Percentiles rank a stretch among this genome's conserved stretches.
Conservation (phyloP, 306 rosid genomes). For the Ziziphus jujuba region DNA sequence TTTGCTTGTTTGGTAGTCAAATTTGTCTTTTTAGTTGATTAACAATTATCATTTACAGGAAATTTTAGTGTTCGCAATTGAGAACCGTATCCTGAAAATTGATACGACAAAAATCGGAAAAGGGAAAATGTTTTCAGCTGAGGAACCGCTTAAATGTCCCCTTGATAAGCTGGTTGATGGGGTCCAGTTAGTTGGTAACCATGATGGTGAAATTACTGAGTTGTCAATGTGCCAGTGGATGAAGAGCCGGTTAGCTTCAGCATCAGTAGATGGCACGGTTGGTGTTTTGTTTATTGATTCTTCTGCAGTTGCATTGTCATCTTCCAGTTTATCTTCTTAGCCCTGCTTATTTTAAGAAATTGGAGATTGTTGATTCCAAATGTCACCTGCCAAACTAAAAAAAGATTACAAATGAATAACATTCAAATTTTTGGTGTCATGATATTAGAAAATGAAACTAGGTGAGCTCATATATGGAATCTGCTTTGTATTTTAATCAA, state of each 20-base stretch:
- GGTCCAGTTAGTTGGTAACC: constrained; percentile 59
- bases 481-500: too few relatives aligned
- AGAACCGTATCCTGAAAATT: constrained; percentile 51
- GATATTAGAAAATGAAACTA: too few relatives aligned
- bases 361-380: too few relatives aligned
- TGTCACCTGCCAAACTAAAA: too few relatives aligned
- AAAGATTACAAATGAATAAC: too few relatives aligned
- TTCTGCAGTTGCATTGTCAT: constrained; percentile 15
- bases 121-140: constrained; percentile 51
- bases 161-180: constrained; percentile 67
- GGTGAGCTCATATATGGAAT: too few relatives aligned
- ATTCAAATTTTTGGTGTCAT: too few relatives aligned
- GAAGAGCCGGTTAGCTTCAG: constrained; percentile 74
- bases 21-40: constrained; percentile 20
- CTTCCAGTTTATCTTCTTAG: constrained; percentile 21
- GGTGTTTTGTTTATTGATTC: constrained; percentile 34
- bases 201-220: constrained; percentile 63
- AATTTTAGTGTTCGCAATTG: constrained; percentile 60
- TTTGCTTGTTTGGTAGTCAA: constrained; percentile 11
- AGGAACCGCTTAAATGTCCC: constrained; percentile 60
- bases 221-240: constrained; percentile 87
- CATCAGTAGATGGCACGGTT: constrained; percentile 71
- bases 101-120: constrained; percentile 61
- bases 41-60: constrained; percentile 38
- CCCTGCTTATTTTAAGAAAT: not conserved